Evolutionary conservation across 2,329 filamentous ascomycete genomes (phyloP).

Genomic region (Alternaria atra): DNA sequence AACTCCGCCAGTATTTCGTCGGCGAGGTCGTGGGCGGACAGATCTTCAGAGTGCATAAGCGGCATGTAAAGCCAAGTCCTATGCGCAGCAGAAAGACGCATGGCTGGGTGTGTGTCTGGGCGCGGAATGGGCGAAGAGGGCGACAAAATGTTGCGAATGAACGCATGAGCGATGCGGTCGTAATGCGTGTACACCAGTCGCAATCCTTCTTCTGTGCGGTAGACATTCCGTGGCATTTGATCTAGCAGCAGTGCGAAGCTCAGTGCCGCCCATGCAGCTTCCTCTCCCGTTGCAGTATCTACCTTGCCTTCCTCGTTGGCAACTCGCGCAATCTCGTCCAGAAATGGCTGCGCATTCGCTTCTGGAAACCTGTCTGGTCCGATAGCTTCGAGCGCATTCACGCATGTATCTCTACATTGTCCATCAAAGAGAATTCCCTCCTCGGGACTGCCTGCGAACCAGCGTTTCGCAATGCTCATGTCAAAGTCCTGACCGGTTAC

Average conservation of each 20-base stretch:
- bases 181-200: constrained; percentile 64
- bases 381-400: constrained; percentile 49
- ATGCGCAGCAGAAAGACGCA: constrained; percentile 47
- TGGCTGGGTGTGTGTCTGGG: constrained; percentile 42
- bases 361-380: constrained; percentile 45
- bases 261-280: constrained; percentile 53
- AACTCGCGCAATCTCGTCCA: constrained; percentile 42
- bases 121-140: constrained; percentile 26
- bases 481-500: constrained; percentile 34
- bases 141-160: constrained; percentile 54
- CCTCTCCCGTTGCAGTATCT: constrained; percentile 30
- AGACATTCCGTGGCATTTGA: constrained; percentile 70
- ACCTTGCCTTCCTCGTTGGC: constrained; percentile 10
- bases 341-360: constrained; percentile 49
- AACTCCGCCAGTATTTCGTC: constrained; percentile 45
- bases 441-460: constrained; percentile 49
- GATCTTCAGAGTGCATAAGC: constrained; percentile 66
- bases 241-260: constrained; percentile 67
- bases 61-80: constrained; percentile 69
- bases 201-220: constrained; percentile 58
- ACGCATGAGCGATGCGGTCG: constrained; percentile 62
- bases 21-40: constrained; percentile 56
- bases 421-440: constrained; percentile 51
- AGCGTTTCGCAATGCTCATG: constrained; percentile 40
- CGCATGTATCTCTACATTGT: constrained; percentile 46